phyloP scores from a whole-genome alignment of 257 asterid genomes.

The Solanum etuberosum region DNA sequence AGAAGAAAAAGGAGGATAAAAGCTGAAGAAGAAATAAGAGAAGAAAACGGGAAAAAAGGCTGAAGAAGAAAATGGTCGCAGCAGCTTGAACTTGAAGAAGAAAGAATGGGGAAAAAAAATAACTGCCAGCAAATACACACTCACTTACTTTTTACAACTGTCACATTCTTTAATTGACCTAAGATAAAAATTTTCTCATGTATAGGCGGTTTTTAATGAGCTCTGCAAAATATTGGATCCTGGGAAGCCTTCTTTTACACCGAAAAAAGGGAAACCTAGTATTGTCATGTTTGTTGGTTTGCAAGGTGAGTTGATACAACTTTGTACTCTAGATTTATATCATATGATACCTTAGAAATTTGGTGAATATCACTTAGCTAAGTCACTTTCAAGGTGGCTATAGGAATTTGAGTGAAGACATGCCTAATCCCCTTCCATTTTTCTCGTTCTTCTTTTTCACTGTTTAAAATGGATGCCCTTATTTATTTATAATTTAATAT shows the following conservation, averaged over 20 bases:
- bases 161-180: background rate
- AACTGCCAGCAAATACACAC: background rate
- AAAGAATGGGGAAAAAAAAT: background rate
- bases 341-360: background rate
- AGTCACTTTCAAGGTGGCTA: background rate
- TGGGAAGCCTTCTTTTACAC: slow-evolving; percentile 83
- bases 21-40: background rate
- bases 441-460: background rate
- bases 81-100: background rate
- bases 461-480: background rate
- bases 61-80: background rate
- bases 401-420: background rate
- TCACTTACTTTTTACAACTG: background rate
- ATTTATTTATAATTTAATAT: background rate
- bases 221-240: slow-evolving; percentile 93
- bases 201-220: slow-evolving; percentile 80
- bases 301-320: slow-evolving; percentile 48
- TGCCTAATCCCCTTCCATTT: background rate
- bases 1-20: background rate
- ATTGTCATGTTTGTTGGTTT: slow-evolving; percentile 93
- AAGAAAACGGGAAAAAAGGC: background rate
- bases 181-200: background rate
- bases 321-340: background rate
- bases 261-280: slow-evolving; percentile 72
- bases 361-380: background rate